Percentiles rank a stretch among this genome's conserved stretches.
phyloP scores from a whole-genome alignment of 257 asterid genomes.

The Penstemon davidsonii region DNA sequence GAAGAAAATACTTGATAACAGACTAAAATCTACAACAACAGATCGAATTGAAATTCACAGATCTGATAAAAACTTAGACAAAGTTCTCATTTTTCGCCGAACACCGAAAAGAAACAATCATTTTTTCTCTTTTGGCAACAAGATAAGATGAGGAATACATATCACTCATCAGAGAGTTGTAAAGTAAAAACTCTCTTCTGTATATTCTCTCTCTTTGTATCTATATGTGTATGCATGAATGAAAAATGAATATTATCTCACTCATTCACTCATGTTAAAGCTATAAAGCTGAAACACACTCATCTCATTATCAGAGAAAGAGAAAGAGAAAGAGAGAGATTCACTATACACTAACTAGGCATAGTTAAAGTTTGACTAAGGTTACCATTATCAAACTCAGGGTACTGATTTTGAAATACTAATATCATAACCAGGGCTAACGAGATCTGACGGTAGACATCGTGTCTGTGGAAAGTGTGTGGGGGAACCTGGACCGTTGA shows the following conservation, averaged over 20 bases:
- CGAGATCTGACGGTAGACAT: slow-evolving; percentile 27
- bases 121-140: too few species aligned
- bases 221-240: too few species aligned
- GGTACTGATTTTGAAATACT: too few species aligned
- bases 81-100: too few species aligned
- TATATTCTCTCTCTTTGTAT: too few species aligned
- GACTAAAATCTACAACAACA: slow-evolving; percentile 27
- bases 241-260: too few species aligned
- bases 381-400: slow-evolving; percentile 5
- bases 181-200: too few species aligned
- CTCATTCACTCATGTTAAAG: too few species aligned
- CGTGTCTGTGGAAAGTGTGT: not conserved
- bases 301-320: too few species aligned
- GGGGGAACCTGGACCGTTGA: slow-evolving; percentile 41
- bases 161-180: slow-evolving; percentile 20
- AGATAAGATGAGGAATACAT: slow-evolving; percentile 3
- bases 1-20: too few species aligned
- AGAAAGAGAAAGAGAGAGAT: slow-evolving; percentile 6
- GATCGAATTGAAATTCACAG: slow-evolving; percentile 30
- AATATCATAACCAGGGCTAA: not conserved
- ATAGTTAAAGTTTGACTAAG: slow-evolving; percentile 30
- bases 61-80: slow-evolving; percentile 23
- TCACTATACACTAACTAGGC: slow-evolving; percentile 31
- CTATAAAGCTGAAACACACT: too few species aligned
- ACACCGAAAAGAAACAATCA: not conserved